phyloP scores from a whole-genome alignment of 306 rosid genomes.

The Cyamopsis tetragonoloba region DNA sequence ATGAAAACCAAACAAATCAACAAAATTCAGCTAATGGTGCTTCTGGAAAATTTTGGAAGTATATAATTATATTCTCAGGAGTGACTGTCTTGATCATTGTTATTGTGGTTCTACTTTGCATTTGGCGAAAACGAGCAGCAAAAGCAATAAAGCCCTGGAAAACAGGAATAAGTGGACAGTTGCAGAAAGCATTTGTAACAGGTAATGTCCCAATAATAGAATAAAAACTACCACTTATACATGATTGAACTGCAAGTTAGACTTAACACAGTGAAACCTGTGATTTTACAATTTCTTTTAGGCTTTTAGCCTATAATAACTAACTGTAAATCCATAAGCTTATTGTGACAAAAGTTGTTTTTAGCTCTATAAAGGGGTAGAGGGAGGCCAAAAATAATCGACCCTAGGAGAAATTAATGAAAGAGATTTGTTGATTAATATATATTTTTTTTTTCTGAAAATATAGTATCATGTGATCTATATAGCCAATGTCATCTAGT shows the following conservation, averaged over 20 bases:
- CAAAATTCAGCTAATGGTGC: constrained; percentile 25
- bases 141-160: constrained; percentile 79
- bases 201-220: constrained; percentile 42
- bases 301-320: no score
- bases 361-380: no score
- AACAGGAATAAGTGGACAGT: constrained; percentile 93
- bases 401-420: no score
- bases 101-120: constrained; percentile 41
- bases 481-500: no score
- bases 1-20: constrained; percentile 8
- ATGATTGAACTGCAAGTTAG: not conserved
- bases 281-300: not conserved
- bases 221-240: not conserved
- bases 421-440: no score
- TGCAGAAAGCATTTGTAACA: constrained; percentile 95
- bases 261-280: constrained; percentile 7
- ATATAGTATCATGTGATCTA: no score
- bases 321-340: no score
- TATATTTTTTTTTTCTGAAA: no score
- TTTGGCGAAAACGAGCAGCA: constrained; percentile 64
- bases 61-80: constrained; percentile 34
- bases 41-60: constrained; percentile 49
- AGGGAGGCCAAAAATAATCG: no score
- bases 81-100: constrained; percentile 39
- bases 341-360: no score